These are phyloP conservation scores for Corinectria fuckeliana DNA, from an alignment of 2,329 filamentous ascomycete genomes.

Conservation along the genomic window DNA sequence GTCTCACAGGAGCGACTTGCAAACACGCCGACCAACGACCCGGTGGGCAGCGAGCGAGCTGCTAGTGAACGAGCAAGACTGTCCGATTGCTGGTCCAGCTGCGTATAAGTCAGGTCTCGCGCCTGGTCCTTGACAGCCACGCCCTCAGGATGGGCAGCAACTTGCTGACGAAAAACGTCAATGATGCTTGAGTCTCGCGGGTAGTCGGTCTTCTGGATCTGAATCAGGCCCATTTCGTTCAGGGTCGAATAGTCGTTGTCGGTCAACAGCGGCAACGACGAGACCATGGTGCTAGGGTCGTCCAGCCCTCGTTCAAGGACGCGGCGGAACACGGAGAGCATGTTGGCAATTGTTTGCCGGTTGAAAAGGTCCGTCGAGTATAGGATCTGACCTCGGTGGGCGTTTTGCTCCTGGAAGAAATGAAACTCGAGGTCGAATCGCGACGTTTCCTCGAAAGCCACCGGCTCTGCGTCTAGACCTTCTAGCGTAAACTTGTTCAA, in stretches of 20 bases:
- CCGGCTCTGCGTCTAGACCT: slow-evolving; percentile 20
- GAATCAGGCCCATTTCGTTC: slow-evolving; percentile 20
- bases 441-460: slow-evolving; percentile 7
- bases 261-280: slow-evolving; percentile 6
- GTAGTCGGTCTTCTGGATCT: slow-evolving; percentile 21
- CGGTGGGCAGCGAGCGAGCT: background rate
- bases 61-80: background rate
- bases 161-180: slow-evolving; percentile 34
- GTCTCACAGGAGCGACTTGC: slow-evolving; percentile 12
- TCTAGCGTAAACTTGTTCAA: slow-evolving; percentile 26
- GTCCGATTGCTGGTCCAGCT: slow-evolving; percentile 28
- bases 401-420: slow-evolving; percentile 25
- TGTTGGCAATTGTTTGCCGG: slow-evolving; percentile 22
- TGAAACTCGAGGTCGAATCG: slow-evolving; percentile 38
- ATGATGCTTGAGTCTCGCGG: slow-evolving; percentile 28
- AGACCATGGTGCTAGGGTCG: background rate
- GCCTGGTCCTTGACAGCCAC: slow-evolving; percentile 31
- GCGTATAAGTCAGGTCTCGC: slow-evolving; percentile 23
- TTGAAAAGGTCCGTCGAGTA: slow-evolving; percentile 34
- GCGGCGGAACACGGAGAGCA: slow-evolving; percentile 25
- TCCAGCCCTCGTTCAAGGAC: slow-evolving; percentile 26
- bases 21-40: slow-evolving; percentile 17
- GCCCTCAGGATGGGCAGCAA: background rate
- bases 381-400: slow-evolving; percentile 16
- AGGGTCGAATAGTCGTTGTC: slow-evolving; percentile 1